Evolutionary conservation across 345 rosid species (phyloP).

Genomic region (Cochlearia excelsa): DNA sequence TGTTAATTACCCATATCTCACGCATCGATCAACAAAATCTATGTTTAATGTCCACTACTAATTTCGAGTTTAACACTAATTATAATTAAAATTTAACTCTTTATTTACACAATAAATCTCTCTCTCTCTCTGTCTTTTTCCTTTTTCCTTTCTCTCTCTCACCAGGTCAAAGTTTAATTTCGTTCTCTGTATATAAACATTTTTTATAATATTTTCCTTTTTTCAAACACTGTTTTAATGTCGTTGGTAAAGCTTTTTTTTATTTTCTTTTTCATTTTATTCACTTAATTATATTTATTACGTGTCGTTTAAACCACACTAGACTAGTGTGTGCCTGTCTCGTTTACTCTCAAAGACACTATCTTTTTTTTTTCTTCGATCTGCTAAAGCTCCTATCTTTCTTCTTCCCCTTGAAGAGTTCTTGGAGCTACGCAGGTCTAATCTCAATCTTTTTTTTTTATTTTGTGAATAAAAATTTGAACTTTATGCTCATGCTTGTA

Average conservation of each 20-base stretch:
- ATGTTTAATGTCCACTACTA: constrained; percentile 17
- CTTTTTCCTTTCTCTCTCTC: not conserved
- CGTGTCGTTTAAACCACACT: constrained; percentile 30
- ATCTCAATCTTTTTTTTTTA: not conserved
- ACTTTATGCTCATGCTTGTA: not conserved
- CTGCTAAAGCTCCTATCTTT: constrained; percentile 31
- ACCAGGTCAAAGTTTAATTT: constrained; percentile 16
- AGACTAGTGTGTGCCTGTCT: constrained; percentile 14
- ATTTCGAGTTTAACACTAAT: constrained; percentile 18
- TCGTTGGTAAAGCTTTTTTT: constrained; percentile 18
- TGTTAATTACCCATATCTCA: constrained; percentile 27
- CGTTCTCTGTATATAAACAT: not conserved
- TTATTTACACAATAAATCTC: not conserved
- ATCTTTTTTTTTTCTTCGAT: constrained; percentile 35
- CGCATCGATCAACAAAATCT: constrained; percentile 25
- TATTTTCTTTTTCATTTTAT: not conserved
- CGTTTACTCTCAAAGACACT: constrained; percentile 28
- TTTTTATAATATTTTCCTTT: not conserved
- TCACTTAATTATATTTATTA: constrained; percentile 21
- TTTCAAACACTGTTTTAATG: constrained; percentile 26
- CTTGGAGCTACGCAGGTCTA: constrained; percentile 28
- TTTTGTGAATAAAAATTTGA: not conserved
- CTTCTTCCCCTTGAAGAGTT: constrained; percentile 7
- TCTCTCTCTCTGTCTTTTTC: not conserved
- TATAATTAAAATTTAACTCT: not conserved